Evolutionary conservation across 495 filamentous ascomycete species (phyloP), one percentile per base, ranked within the genome.

Genomic region (Lasiosphaeris hirsuta): DNA sequence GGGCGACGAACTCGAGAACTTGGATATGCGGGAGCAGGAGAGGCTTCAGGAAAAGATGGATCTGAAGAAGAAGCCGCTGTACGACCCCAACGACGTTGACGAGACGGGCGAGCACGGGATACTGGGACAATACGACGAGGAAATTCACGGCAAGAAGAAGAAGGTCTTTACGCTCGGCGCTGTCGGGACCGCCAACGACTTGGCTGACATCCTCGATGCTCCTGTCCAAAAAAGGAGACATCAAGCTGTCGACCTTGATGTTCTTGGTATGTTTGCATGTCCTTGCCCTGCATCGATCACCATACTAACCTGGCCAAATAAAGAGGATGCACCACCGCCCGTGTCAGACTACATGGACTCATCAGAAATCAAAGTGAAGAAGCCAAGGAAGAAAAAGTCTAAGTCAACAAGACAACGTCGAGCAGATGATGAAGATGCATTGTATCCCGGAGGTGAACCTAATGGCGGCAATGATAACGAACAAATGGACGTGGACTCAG

Each of bases 121-220:
- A 30, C 75, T 98, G 44, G 80, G 84, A 18, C 90, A 98, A 56
- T 98, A 98, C 67, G 94, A 97, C 62, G 93, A 96, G 65, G 92
- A 95, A 64, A 96, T 96, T 46, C 83, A 90, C 40, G 92, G 91
- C 53, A 96, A 96, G 75, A 94, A 93, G 73, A 81, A 83, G 48
- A 97, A 96, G 72, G 77, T 79, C 13, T 97, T 98, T 66, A 95
- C 88, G 0, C 75, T 98, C 34, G 90, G 91, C 69, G 86, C 84
- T 1, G 76, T 83, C 54, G 91, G 90, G 17, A 86, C 82, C 38
- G 84, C 83, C 5, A 69, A 75, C 9, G 89, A 92, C 62, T 41
- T 85, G 47, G 75, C 78, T 10, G 81, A 86, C 54, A 79, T 83
- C 38, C 78, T 86, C 54, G 78, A 79, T 11, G 72, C 66, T 4